Evolutionary conservation across 225 moss, liverwort and hornwort species (phyloP), one percentile per base, ranked within the genome.

Genomic region (Lunularia cruciata): DNA sequence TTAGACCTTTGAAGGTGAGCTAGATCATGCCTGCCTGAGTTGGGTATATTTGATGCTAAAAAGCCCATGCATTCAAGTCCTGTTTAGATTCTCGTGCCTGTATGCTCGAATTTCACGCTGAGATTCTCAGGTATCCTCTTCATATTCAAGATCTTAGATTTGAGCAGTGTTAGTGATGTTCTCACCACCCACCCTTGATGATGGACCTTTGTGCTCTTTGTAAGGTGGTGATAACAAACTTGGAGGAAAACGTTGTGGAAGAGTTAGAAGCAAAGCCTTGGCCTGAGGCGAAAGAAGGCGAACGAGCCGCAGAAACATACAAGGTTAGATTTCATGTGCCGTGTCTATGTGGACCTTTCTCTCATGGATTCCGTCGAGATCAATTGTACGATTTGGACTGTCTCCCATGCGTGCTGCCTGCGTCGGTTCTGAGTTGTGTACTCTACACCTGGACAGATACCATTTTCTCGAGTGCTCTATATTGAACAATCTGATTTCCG

Each of bases 401-500:
- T 27, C 6, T 28, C 15, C 46, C 28, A 8, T 28, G 8, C 19
- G 19, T 43, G 14, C 40, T 13, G 8, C 13, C 40, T 46, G 3
- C 18, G 15, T 2, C 3, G 30, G 16, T 27, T 64, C 30, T 61
- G 38, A 39, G 36, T 28, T 8, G 52, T 6, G 4, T 22, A 8
- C 7, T 2, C 34, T 68, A 36, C 10, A 0, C 53, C 18, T 36
- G 26, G 16, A 64, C 86, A 96, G 96, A 86, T 88, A 20, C 88
- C 93, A 31, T 98, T 98, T 79, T 86, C 93, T 35, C 89, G 84
- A 76, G 87, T 91, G 3, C 40, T 93, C 54, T 98, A 91, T 38
- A 91, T 98, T 60, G 96, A 98, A 54, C 86, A 89, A 22, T 82
- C 79, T 31, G 96, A 98, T 85, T 98, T 98, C 71, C 87, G 96